Percentiles rank a stretch among this genome's conserved stretches.
These are phyloP conservation scores for Endocarpon pusillum DNA, from an alignment of 495 filamentous ascomycete species.

Conservation along the genomic window DNA sequence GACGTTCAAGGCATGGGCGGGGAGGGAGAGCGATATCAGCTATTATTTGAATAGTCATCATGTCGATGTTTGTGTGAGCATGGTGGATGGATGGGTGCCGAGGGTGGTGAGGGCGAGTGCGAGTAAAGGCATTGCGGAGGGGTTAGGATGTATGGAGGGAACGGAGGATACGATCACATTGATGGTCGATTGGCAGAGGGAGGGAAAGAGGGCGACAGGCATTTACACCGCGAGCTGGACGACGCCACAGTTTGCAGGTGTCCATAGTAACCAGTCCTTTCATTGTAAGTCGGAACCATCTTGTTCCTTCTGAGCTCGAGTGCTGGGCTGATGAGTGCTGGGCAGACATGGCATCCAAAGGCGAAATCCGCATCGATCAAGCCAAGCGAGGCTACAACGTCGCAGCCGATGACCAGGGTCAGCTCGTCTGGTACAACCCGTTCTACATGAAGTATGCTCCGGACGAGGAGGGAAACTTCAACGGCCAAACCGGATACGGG, in stretches of 20 bases:
- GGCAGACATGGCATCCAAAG: slow-evolving; percentile 54
- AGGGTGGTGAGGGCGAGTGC: slow-evolving; percentile 64
- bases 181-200: slow-evolving; percentile 72
- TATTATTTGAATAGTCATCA: slow-evolving; percentile 95
- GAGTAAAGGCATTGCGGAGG: slow-evolving; percentile 49
- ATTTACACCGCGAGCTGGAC: slow-evolving; percentile 94
- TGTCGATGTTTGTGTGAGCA: slow-evolving; percentile 75
- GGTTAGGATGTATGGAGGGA: slow-evolving; percentile 54
- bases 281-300: slow-evolving; percentile 36
- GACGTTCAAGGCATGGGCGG: slow-evolving; percentile 94
- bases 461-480: slow-evolving; percentile 88
- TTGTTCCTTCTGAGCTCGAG: slow-evolving; percentile 1
- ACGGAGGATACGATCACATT: slow-evolving; percentile 92
- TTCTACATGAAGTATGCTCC: slow-evolving; percentile 97
- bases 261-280: slow-evolving; percentile 92
- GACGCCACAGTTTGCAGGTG: slow-evolving; percentile 76
- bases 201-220: slow-evolving; percentile 56
- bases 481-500: slow-evolving; percentile 78
- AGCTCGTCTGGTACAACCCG: slow-evolving; percentile 73
- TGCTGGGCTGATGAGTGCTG: slow-evolving; percentile 5
- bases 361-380: slow-evolving; percentile 81
- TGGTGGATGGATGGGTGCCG: slow-evolving; percentile 69
- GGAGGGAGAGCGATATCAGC: slow-evolving; percentile 75
- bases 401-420: slow-evolving; percentile 55
- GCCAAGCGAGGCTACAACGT: slow-evolving; percentile 91